Base-by-base conservation (phyloP, 2,329 filamentous ascomycete species). In the Trichoderma endophyticum region DNA sequence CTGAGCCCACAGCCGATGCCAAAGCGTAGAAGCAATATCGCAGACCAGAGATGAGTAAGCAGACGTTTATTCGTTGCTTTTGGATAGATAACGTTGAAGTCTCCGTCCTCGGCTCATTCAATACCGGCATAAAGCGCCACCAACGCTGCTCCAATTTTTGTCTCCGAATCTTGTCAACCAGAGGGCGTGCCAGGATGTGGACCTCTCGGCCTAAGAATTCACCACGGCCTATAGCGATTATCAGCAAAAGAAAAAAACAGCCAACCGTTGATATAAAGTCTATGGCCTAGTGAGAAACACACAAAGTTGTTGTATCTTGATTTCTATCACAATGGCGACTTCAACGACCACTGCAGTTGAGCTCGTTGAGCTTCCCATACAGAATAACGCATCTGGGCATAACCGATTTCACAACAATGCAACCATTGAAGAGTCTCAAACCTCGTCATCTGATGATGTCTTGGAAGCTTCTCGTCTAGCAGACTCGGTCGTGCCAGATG, bases 401-500 rank as follows among this genome's bases (percentile, higher is more conserved):
- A 36, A 60, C n/a, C 62, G 62, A n/a, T 43, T 61, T 39, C 70
- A 66, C n/a, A 60, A 65, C 7, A 56, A 32, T 11, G 26, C 14
- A 12, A 1, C 2, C 24, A 12, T 8, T 28, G 36, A 34, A 2
- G 43, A 36, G 30, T 30, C 26, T 30, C 56, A 68, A 18, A 36
- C 15, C 12, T 28, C 39, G 3, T 48, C 71, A 8, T 61, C 66
- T n/a, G 71, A 72, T 2, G 71, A 57, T 39, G 28, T 72, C 1
- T 36, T 72, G 9, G 71, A 72, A 15, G 71, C 71, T n/a, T 72
- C 71, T 26, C 71, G 71, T 9, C 21, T 72, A 51, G 71, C 71
- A 26, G 71, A 72, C 18, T 62, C 66, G 8, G 56, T 36, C 18
- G 71, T 72, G 14, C 78, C 78, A 0, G 78, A 79, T n/a, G 78